Base-by-base conservation (phyloP, 2,329 filamentous ascomycete genomes). In the Colletotrichum sp. region DNA sequence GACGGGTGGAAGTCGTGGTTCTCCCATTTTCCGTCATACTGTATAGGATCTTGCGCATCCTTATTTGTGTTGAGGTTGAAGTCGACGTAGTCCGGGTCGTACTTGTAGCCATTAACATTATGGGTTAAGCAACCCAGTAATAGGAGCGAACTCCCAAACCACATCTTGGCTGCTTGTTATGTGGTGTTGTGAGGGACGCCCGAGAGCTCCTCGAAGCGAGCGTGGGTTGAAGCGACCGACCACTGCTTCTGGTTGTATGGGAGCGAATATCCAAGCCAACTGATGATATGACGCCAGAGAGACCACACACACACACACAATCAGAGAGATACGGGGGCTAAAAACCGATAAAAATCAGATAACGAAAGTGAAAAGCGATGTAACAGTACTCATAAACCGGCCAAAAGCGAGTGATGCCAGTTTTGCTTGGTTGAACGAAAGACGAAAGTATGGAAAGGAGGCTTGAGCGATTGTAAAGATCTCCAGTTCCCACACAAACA, bases 1-100 rank as follows among this genome's bases (percentile, higher is more conserved):
- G 91, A 93, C 0, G 86, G 83, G 34, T 84, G 81, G 79, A 90
- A 93, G 2, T 81, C 81, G 80, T 92, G 89, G 76, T 87, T 83
- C 27, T 83, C 84, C 90, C 90, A 90, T 84, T 87, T 83, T 76
- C 91, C 89, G 80, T 84, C 88, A 81, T 93, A 94, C 52, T 93
- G 87, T 34, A 91, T 83, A 3, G 92, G 90, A 73, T 88, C 82
- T 11, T 81, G 86, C 16, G 92, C 91, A 57, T 86, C 84, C 79
- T 88, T 80, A 80, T 93, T 93, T 77, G 86, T 85, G 81, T 93
- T 93, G 77, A 93, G 84, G 79, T 93, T 93, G 83, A 88, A 93
- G 61, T 87, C 86, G 61, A 86, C 84, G 68, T 79, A 76, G 30
- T 77, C 52, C 30, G 78, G 75, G 68, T 82, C 79, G 76, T 79